A percentile compares a stretch with the other conserved stretches of the same genome.
phyloP scores from a whole-genome alignment of 2,329 filamentous ascomycete genomes.

The Colletotrichum sp. region DNA sequence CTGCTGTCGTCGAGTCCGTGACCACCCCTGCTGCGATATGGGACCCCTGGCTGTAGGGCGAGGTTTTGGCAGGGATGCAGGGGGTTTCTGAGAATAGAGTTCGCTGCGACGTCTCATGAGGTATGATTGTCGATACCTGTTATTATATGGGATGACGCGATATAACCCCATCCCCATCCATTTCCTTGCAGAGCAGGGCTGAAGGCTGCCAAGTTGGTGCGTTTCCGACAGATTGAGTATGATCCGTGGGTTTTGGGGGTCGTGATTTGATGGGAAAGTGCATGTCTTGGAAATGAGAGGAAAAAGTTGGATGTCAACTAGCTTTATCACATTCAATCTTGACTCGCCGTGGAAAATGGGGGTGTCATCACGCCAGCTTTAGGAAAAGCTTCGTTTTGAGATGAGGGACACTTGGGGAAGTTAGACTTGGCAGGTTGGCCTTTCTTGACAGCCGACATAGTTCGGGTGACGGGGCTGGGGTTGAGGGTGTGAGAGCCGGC shows the following conservation, averaged over 20 bases:
- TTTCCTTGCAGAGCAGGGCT: not conserved
- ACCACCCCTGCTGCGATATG: not conserved
- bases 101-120: conserved; percentile 18
- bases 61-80: not conserved
- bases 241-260: not conserved
- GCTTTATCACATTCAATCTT: not conserved
- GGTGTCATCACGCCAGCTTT: not conserved
- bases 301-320: not conserved
- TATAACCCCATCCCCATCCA: not conserved
- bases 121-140: conserved; percentile 7
- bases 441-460: not conserved
- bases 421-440: not conserved
- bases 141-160: not conserved
- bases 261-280: not conserved
- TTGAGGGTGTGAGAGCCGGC: not conserved
- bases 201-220: not conserved
- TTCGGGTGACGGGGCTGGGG: not conserved
- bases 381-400: not conserved
- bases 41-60: not conserved
- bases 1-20: not conserved
- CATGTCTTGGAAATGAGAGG: not conserved
- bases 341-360: not conserved
- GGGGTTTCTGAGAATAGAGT: not conserved
- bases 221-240: not conserved
- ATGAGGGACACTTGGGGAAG: not conserved